Percentiles rank a stretch among this genome's conserved stretches.
These are phyloP conservation scores for Cyberlindnera euphorbiae DNA, from an alignment of 805 yeast genomes.

Conservation along the genomic window DNA sequence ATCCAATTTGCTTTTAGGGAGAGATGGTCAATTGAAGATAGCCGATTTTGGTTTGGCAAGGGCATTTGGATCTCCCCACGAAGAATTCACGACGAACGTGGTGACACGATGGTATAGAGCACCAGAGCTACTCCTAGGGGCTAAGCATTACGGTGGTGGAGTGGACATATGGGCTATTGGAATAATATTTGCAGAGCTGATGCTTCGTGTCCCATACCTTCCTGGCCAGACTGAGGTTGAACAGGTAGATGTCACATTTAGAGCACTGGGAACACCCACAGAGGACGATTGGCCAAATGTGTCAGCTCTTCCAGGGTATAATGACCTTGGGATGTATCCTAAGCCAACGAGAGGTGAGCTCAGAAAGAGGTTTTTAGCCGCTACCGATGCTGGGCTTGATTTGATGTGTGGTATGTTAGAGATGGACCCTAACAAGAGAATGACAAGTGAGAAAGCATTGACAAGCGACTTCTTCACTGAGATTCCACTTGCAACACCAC, in stretches of 20 bases:
- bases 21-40: slow-evolving; percentile 81
- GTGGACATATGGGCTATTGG: slow-evolving; percentile 97
- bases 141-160: slow-evolving; percentile 83
- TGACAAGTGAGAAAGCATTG: slow-evolving; percentile 60
- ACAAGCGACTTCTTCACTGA: slow-evolving; percentile 66
- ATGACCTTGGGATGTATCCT: slow-evolving; percentile 71
- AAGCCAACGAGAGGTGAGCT: slow-evolving; percentile 78
- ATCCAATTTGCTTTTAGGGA: slow-evolving; percentile 80
- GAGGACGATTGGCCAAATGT: slow-evolving; percentile 91
- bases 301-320: slow-evolving; percentile 69
- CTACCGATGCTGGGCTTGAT: slow-evolving; percentile 79
- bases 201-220: slow-evolving; percentile 91
- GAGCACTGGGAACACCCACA: slow-evolving; percentile 94
- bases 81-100: slow-evolving; percentile 82
- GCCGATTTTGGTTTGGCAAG: slow-evolving; percentile 98
- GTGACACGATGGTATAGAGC: slow-evolving; percentile 98
- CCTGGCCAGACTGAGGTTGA: slow-evolving; percentile 91
- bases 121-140: slow-evolving; percentile 87
- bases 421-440: slow-evolving; percentile 74
- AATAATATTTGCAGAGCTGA: slow-evolving; percentile 89
- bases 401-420: slow-evolving; percentile 66
- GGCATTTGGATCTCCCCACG: slow-evolving; percentile 71
- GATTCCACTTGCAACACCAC: slow-evolving; percentile 69
- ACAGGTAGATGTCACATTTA: slow-evolving; percentile 88
- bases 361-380: slow-evolving; percentile 82